Evolutionary conservation across 768 basidiomycete genomes (phyloP).

Genomic region (Sporobolomyces phaffii): DNA sequence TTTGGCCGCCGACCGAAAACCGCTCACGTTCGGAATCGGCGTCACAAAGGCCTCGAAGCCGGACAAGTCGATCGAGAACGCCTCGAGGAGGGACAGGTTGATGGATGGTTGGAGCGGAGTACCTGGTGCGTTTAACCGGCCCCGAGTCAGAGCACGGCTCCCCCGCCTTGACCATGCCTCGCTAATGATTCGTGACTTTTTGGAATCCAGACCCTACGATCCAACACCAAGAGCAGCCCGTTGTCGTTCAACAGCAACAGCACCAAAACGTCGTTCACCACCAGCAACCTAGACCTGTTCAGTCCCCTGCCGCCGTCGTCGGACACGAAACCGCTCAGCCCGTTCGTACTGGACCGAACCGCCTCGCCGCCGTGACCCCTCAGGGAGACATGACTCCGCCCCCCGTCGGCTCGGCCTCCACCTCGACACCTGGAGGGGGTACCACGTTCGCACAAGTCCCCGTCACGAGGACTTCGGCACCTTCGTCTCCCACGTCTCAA

Average conservation of each 20-base stretch:
- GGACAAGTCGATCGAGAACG: neutral
- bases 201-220: constrained; percentile 4
- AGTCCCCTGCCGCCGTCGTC: too few relatives aligned
- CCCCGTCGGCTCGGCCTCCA: neutral
- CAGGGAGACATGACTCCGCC: neutral
- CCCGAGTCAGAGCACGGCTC: too few relatives aligned
- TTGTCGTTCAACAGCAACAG: neutral
- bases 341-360: too few relatives aligned
- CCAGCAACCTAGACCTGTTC: too few relatives aligned
- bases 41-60: neutral
- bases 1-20: neutral
- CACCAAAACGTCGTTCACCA: neutral
- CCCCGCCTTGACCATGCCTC: too few relatives aligned
- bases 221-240: neutral
- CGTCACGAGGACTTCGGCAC: neutral
- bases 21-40: neutral
- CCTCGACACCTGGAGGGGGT: too few relatives aligned
- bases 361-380: neutral
- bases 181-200: neutral
- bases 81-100: constrained; percentile 21
- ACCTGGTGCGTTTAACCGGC: too few relatives aligned
- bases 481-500: constrained; percentile 2
- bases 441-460: neutral
- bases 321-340: too few relatives aligned
- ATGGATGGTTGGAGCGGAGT: constrained; percentile 15